Evolutionary conservation across 768 basidiomycete species (phyloP), one percentile per base, ranked within the genome.

Genomic region (Wakefieldia striispora): DNA sequence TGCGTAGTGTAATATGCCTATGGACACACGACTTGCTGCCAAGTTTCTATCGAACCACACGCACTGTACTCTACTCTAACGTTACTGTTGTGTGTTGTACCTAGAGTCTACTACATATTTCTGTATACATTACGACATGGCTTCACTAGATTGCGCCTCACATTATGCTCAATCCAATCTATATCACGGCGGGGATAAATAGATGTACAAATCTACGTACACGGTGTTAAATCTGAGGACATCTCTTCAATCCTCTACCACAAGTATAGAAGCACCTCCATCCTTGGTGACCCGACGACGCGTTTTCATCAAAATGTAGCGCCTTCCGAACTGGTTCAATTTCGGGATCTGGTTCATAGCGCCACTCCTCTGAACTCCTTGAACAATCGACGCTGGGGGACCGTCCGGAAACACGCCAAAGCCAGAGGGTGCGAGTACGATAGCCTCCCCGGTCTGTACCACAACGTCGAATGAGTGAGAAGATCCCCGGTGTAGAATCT

Each of bases 351-450:
- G 58, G 43, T 26, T 48, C 3, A 49, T 34, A 17, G 12, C 3
- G 34, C 17, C 27, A 6, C 17, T 2, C 51, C 54, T 56, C 26
- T 35, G 50, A 13, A 26, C n/a, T 8, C 50, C 62, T 24, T 38
- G 55, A 14, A 40, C 23, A 4, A 8, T 2, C 4, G 47, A 45
- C 14, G 6, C 39, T n/a, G 48, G 53, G 0, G 27, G 45, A 21
- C 45, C 53, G 12, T 61, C 58, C 16, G 66, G 58, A 41, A 78
- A 75, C 3, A 75, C 59, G 2, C 74, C 76, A 41, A 85, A 69
- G 2, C 79, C 84, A 6, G 84, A 80, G 0, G 86, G 83, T 6
- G 84, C 83, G 27, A 87, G 73, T 4, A 88, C 72, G 12, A 88
- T 77, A 0, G 86, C 83, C 61, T 88, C 76, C 0, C 86, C 86